Evolutionary conservation across 2,329 filamentous ascomycete genomes (phyloP).

Genomic region (Chalaropsis ovoidea): DNA sequence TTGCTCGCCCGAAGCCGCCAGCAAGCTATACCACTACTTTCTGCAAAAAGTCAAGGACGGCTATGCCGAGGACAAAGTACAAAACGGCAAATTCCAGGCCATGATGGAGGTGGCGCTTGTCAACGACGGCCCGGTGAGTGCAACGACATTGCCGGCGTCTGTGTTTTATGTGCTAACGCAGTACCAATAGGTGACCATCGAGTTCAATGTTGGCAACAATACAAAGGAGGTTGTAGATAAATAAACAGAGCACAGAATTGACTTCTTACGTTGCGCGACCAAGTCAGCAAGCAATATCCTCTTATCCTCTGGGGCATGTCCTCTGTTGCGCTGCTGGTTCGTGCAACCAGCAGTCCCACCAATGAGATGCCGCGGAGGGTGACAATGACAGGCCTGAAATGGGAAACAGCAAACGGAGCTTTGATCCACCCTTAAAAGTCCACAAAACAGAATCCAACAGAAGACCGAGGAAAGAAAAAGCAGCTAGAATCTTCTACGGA

Average conservation of each 20-base stretch:
- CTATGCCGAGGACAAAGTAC: slow-evolving; percentile 65
- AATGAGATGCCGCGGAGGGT: not conserved
- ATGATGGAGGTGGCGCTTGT: slow-evolving; percentile 97
- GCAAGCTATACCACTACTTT: slow-evolving; percentile 74
- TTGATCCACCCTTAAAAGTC: not conserved
- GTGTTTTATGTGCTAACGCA: not conserved
- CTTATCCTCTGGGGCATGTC: too few relatives aligned
- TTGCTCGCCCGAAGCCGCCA: slow-evolving; percentile 66
- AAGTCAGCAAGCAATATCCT: not conserved
- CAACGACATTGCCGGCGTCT: not conserved
- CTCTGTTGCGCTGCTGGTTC: not conserved
- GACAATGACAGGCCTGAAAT: not conserved
- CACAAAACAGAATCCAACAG: slow-evolving; percentile 18
- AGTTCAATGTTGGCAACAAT: slow-evolving; percentile 25
- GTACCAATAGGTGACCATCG: slow-evolving; percentile 26
- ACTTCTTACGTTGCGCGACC: too few relatives aligned
- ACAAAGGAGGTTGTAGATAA: slow-evolving; percentile 7
- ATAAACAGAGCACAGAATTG: not conserved
- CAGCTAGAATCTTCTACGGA: slow-evolving; percentile 24
- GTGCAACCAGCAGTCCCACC: not conserved
- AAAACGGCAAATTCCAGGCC: slow-evolving; percentile 93
- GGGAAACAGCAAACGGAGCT: not conserved
- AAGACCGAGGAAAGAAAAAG: not conserved
- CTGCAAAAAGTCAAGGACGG: slow-evolving; percentile 61
- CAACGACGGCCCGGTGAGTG: slow-evolving; percentile 64